phyloP scores from a whole-genome alignment of 495 filamentous ascomycete genomes.

The Penicillium antarcticum region DNA sequence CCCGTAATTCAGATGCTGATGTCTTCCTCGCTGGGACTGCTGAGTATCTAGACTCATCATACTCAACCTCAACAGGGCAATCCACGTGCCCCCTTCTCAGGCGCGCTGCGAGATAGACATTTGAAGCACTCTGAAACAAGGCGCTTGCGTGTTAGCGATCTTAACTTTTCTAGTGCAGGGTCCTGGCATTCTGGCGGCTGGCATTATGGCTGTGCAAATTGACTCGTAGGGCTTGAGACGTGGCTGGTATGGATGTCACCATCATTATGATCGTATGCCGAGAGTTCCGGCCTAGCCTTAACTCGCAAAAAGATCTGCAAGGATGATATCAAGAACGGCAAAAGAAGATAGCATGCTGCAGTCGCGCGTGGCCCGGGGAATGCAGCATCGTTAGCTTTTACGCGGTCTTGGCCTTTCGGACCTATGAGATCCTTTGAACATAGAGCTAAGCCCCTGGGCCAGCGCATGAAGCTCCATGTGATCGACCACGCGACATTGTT shows the following conservation, averaged over 20 bases:
- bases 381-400: slow-evolving; percentile 5
- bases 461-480: slow-evolving; percentile 27
- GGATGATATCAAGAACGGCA: background rate
- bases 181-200: slow-evolving; percentile 14
- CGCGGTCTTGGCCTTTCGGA: too few species aligned
- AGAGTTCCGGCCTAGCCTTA: background rate
- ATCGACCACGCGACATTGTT: slow-evolving; percentile 38
- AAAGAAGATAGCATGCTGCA: slow-evolving; percentile 12
- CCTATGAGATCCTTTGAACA: too few species aligned
- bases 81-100: slow-evolving; percentile 18
- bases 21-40: background rate
- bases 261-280: background rate
- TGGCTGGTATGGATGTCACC: slow-evolving; percentile 19
- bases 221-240: slow-evolving; percentile 8
- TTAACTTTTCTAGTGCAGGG: background rate
- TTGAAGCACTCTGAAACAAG: slow-evolving; percentile 15
- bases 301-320: slow-evolving; percentile 2
- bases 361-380: slow-evolving; percentile 16
- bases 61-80: slow-evolving; percentile 1
- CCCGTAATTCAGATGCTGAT: background rate
- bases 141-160: slow-evolving; percentile 9
- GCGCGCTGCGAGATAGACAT: background rate
- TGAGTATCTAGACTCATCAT: slow-evolving; percentile 16
- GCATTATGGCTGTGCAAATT: slow-evolving; percentile 15
- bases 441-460: slow-evolving; percentile 11